Conservation (phyloP, 2,329 filamentous ascomycete species). For the Pyrenophora tritici-repentis region DNA sequence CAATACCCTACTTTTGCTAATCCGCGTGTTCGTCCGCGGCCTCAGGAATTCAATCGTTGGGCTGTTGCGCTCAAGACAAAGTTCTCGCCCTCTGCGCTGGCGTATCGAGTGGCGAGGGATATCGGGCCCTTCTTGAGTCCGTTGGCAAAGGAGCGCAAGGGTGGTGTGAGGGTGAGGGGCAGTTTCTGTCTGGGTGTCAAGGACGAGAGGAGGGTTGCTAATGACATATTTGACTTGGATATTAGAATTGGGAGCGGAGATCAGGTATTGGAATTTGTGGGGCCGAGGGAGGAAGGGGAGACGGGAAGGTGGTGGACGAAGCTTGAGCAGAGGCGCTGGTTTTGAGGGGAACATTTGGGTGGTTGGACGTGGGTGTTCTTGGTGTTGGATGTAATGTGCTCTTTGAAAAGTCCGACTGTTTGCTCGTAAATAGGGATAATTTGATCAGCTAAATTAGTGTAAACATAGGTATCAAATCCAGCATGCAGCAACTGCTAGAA, state of each 20-base stretch:
- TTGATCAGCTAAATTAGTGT: no score
- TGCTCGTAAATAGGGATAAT: background rate
- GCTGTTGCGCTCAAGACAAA: constrained; percentile 48
- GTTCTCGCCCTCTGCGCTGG: constrained; percentile 49
- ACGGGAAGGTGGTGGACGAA: constrained; percentile 49
- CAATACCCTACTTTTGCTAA: constrained; percentile 30
- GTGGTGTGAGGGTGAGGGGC: constrained; percentile 52
- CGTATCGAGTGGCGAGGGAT: constrained; percentile 48
- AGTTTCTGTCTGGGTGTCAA: constrained; percentile 52
- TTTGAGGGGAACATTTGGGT: constrained; percentile 33
- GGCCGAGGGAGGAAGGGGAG: constrained; percentile 53
- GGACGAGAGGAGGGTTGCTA: constrained; percentile 28
- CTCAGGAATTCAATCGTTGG: constrained; percentile 48
- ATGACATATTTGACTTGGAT: constrained; percentile 55
- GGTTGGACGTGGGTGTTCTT: background rate
- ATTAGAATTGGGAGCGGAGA: constrained; percentile 48
- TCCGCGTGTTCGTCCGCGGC: constrained; percentile 16
- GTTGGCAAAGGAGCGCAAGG: constrained; percentile 46
- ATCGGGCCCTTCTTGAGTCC: constrained; percentile 50
- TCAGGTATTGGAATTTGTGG: constrained; percentile 49
- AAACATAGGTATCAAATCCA: no score
- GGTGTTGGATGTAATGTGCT: background rate
- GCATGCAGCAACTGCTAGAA: no score
- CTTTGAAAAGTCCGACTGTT: background rate
- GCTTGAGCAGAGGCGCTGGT: constrained; percentile 52